Conservation (phyloP, 139 green algal species). For the Micractinium conductrix region DNA sequence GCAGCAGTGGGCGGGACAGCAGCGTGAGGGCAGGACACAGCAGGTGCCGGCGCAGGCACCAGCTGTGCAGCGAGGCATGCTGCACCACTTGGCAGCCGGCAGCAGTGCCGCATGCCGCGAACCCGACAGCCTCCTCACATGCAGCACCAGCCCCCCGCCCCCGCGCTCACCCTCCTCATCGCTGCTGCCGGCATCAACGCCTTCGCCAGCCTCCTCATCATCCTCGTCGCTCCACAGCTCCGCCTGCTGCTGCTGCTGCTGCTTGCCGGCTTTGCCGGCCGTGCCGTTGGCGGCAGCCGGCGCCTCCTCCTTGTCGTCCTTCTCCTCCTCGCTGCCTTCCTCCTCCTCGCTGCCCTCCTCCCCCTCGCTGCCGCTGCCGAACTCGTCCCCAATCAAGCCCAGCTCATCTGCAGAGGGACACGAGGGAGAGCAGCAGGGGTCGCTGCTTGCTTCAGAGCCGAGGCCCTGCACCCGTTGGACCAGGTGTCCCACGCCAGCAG, state of each 20-base stretch:
- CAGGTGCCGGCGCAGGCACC: too few relatives aligned
- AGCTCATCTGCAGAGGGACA: conserved; percentile 1
- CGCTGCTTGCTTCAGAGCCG: too few relatives aligned
- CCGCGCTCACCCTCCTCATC: not conserved
- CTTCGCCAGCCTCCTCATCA: not conserved
- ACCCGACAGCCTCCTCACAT: not conserved
- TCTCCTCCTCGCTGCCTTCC: not conserved
- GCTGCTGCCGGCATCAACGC: conserved; percentile 25
- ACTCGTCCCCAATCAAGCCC: conserved; percentile 30
- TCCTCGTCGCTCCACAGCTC: conserved; percentile 33
- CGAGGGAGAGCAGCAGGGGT: too few relatives aligned
- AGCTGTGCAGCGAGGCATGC: not conserved
- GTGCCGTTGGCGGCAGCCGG: conserved; percentile 9
- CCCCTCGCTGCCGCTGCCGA: conserved; percentile 24
- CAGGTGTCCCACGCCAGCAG: too few relatives aligned
- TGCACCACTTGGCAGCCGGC: not conserved
- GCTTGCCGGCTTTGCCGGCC: not conserved
- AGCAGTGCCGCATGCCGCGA: not conserved
- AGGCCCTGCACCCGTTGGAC: too few relatives aligned
- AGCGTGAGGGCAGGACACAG: too few relatives aligned
- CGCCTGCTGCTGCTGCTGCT: conserved; percentile 24
- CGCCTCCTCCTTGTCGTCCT: not conserved
- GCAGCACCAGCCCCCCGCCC: not conserved
- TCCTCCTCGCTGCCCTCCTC: conserved; percentile 16
- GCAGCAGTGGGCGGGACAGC: too few relatives aligned